Base-by-base conservation (phyloP, 2,329 filamentous ascomycete genomes). In the Penicillium sp. region DNA sequence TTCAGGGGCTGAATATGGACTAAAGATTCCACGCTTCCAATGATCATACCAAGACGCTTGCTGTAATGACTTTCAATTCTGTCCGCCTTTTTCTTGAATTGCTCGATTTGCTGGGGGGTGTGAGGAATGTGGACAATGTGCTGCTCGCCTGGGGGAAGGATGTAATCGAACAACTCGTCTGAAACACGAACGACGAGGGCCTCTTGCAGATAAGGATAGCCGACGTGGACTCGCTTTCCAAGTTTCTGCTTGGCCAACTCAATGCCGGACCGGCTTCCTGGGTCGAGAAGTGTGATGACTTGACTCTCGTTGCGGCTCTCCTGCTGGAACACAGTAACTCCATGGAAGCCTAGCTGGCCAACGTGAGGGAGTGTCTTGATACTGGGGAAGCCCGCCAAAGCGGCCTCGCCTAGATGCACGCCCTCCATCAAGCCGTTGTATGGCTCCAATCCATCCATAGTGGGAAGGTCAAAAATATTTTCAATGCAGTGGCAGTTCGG, bases 221-320 rank as follows among this genome's bases (percentile, higher is more conserved):
- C 93, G 60, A 98, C 90, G 72, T 92, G 92, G 60, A 96, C 93
- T 60, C 88, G 87, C 75, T 94, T 85, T 46, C 93, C 94, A 46
- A 99, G 83, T 71, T 92, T 94, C 51, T 81, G 78, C 73, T 92
- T 91, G 56, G 93, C 93, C 55, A 85, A 79, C 65, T 90, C 87
- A 22, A 88, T 82, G 63, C 85, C 90, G 50, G 89, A 87, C 37
- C 89, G 87, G 58, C 80, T 78, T 63, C 93, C 91, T 0, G 90
- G 86, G 39, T 91, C 89, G 35, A 88, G 83, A 51, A 99, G 81
- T 2, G 91, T 96, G 57, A 98, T 85, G 24, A 98, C 86, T 87
- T 98, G 93, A 75, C 94, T 99, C 75, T 97, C 93, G 71, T 98
- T 98, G 51, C 92, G 89, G 73, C 93, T 97, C 67, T 98, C 95